These are phyloP conservation scores for Metschnikowia rubicola DNA, from an alignment of 805 yeast genomes.

Conservation along the genomic window DNA sequence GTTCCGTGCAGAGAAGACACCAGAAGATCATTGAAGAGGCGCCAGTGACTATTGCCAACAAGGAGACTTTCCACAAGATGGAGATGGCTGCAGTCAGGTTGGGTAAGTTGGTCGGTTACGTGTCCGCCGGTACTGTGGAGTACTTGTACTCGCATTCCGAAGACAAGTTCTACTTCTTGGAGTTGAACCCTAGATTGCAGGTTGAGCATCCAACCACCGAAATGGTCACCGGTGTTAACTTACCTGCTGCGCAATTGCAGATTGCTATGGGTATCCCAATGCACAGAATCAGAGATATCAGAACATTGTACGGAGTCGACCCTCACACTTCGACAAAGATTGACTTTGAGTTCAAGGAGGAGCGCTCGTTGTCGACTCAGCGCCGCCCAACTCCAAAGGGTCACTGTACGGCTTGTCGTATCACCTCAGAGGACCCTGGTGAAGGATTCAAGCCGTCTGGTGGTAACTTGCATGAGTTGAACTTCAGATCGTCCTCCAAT, in stretches of 20 bases:
- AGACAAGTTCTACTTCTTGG: conserved; percentile 92
- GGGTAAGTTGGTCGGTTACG: conserved; percentile 96
- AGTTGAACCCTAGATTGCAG: conserved; percentile 96
- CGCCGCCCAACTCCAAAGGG: conserved; percentile 96
- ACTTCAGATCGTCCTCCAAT: conserved; percentile 93
- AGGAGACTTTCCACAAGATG: conserved; percentile 83
- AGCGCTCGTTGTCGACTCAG: conserved; percentile 71
- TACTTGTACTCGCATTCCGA: conserved; percentile 92
- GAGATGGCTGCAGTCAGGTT: conserved; percentile 96
- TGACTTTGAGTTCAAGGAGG: conserved; percentile 82
- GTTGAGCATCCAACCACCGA: conserved; percentile 99
- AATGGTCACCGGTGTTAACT: conserved; percentile 97
- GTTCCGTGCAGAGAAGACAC: conserved; percentile 99
- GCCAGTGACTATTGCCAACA: conserved; percentile 92
- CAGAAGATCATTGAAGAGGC: conserved; percentile 99
- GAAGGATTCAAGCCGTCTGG: conserved; percentile 99
- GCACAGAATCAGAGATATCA: conserved; percentile 89
- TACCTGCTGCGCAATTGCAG: conserved; percentile 98
- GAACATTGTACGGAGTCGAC: conserved; percentile 91
- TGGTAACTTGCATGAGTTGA: conserved; percentile 93
- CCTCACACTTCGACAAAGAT: conserved; percentile 88
- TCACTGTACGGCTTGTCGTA: conserved; percentile 98
- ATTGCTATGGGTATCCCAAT: conserved; percentile 99
- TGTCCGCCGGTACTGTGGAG: conserved; percentile 98
- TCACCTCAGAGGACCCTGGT: conserved; percentile 98